Percentiles rank a stretch among this genome's conserved stretches.
These are phyloP conservation scores for Ogataea wickerhamii DNA, from an alignment of 805 yeast species.

Conservation along the genomic window DNA sequence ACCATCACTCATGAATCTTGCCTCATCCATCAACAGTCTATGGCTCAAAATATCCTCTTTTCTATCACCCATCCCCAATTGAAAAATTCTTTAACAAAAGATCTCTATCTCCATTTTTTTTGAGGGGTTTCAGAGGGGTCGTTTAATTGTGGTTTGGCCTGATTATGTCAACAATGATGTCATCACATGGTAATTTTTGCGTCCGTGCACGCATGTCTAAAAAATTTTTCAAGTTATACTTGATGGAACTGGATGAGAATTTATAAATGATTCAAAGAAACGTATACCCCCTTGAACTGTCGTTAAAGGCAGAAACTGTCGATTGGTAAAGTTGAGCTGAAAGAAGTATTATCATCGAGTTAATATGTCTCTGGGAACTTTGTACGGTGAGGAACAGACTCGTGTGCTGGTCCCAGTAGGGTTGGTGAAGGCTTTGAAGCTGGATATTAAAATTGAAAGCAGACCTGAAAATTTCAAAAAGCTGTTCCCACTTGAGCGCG, in stretches of 20 bases:
- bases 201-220: background rate
- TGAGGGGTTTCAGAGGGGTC: conserved; percentile 6
- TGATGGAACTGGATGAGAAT: background rate
- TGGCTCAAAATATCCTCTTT: no score
- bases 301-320: no score
- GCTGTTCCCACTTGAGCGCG: conserved; percentile 60
- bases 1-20: no score
- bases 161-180: background rate
- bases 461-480: conserved; percentile 36
- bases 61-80: no score
- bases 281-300: no score
- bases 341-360: background rate
- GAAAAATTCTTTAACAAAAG: no score
- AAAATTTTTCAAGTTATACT: no score
- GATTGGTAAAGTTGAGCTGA: background rate
- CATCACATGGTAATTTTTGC: background rate
- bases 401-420: conserved; percentile 32
- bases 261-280: background rate
- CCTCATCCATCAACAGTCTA: no score
- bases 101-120: no score
- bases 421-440: conserved; percentile 53
- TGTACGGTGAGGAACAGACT: conserved; percentile 31
- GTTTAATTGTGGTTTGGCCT: conserved; percentile 3
- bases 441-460: conserved; percentile 45
- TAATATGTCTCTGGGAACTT: conserved; percentile 35